These are phyloP conservation scores for Diaporthe amygdali DNA, from an alignment of 2,329 filamentous ascomycete genomes.

Conservation along the genomic window DNA sequence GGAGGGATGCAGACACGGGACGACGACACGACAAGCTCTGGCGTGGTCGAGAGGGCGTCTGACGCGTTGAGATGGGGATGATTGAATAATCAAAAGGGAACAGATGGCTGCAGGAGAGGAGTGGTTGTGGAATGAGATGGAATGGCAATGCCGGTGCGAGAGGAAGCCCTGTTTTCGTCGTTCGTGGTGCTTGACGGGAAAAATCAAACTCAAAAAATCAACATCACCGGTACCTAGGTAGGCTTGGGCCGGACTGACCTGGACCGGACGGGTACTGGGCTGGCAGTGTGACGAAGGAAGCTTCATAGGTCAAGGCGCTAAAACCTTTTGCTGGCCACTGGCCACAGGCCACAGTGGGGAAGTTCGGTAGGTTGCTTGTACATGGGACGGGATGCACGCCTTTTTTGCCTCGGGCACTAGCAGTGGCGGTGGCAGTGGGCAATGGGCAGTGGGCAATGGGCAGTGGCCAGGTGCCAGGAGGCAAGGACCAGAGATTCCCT, in stretches of 20 bases:
- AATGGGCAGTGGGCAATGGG: too few relatives aligned
- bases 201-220: constrained; percentile 15
- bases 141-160: constrained; percentile 4
- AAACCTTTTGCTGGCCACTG: constrained; percentile 13
- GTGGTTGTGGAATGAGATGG: background rate
- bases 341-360: constrained; percentile 11
- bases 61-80: constrained; percentile 2
- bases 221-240: constrained; percentile 10
- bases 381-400: background rate
- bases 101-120: constrained; percentile 5
- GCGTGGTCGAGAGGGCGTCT: background rate
- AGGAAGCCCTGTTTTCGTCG: constrained; percentile 13
- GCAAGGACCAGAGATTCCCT: too few relatives aligned
- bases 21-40: constrained; percentile 9
- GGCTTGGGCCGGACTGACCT: constrained; percentile 5
- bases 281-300: constrained; percentile 13
- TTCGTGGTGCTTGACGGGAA: constrained; percentile 17
- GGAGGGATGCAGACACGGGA: background rate
- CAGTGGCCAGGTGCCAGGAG: too few relatives aligned
- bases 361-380: background rate
- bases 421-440: too few relatives aligned
- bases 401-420: background rate
- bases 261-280: background rate
- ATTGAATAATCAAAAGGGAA: background rate
- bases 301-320: constrained; percentile 18